A percentile compares a stretch with the other conserved stretches of the same genome.
These are phyloP conservation scores for Asterionellopsis glacialis DNA, from an alignment of 108 stramenopile species.

Conservation along the genomic window DNA sequence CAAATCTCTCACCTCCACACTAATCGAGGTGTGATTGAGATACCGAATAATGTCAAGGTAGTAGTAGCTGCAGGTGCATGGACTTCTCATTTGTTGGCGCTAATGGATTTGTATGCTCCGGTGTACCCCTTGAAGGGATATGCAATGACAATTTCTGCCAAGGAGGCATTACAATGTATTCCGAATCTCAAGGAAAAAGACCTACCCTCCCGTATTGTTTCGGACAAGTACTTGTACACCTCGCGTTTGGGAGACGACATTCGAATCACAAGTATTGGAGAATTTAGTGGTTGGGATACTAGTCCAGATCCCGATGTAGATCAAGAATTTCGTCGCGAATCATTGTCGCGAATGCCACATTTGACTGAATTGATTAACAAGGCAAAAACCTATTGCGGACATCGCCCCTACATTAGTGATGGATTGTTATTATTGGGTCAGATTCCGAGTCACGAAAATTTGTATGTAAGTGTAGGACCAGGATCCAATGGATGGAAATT, in stretches of 20 bases:
- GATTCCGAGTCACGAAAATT: conserved; percentile 15
- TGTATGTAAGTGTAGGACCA: conserved; percentile 26
- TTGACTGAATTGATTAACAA: conserved; percentile 10
- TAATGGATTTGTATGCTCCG: conserved; percentile 32
- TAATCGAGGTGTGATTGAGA: conserved; percentile 16
- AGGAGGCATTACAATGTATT: conserved; percentile 13
- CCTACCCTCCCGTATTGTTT: conserved; percentile 27
- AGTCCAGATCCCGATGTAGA: conserved; percentile 26
- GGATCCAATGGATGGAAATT: conserved; percentile 41
- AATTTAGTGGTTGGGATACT: conserved; percentile 35
- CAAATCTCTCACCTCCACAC: conserved; percentile 17
- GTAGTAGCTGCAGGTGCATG: conserved; percentile 35
- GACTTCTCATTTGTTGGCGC: conserved; percentile 20
- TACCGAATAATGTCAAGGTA: conserved; percentile 10
- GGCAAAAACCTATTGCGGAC: conserved; percentile 23
- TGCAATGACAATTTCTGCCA: conserved; percentile 23
- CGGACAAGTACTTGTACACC: conserved; percentile 32
- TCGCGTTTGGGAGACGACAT: conserved; percentile 34
- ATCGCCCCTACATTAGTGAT: conserved; percentile 28
- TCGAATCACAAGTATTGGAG: conserved; percentile 31
- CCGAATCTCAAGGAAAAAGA: conserved; percentile 11
- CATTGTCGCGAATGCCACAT: conserved; percentile 22
- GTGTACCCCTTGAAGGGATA: conserved; percentile 41
- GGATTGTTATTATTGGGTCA: conserved; percentile 28
- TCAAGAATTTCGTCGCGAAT: conserved; percentile 21